phyloP scores from a whole-genome alignment of 179 eudicot genomes.

The Spergularia azorica region DNA sequence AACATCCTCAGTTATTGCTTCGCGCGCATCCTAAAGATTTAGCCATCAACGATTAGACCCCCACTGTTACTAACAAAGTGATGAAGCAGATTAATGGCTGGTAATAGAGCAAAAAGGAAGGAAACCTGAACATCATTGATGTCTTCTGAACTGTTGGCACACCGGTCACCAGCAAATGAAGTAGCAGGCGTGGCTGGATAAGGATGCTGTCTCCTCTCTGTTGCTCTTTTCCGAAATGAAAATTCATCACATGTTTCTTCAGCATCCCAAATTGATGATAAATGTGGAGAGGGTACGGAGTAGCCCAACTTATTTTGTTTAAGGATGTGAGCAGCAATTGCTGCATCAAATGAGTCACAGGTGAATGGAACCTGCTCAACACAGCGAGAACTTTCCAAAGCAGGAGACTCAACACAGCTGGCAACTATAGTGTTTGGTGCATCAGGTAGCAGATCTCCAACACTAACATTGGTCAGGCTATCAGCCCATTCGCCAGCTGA shows the following conservation, averaged over 20 bases:
- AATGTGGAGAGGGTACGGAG: conserved; percentile 41
- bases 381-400: conserved; percentile 35
- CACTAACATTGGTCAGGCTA: conserved; percentile 74
- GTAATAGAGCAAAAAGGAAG: neutral
- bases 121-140: conserved; percentile 44
- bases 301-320: conserved; percentile 49
- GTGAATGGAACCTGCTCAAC: conserved; percentile 58
- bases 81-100: neutral
- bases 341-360: conserved; percentile 97
- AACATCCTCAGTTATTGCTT: conserved; percentile 34
- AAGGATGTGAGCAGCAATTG: conserved; percentile 89
- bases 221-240: conserved; percentile 58
- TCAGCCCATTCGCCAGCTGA: conserved; percentile 82
- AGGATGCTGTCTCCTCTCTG: conserved; percentile 29
- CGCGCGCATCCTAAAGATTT: conserved; percentile 42
- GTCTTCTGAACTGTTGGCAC: conserved; percentile 28
- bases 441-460: conserved; percentile 67
- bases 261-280: conserved; percentile 88
- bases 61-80: neutral
- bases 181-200: conserved; percentile 30
- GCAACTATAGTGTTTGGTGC: conserved; percentile 39
- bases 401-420: conserved; percentile 38
- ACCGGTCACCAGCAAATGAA: conserved; percentile 23
- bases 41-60: neutral
- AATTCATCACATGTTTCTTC: conserved; percentile 98